These are phyloP conservation scores for Ceratocystis eucalypticola DNA, from an alignment of 2,329 filamentous ascomycete genomes.

Conservation along the genomic window DNA sequence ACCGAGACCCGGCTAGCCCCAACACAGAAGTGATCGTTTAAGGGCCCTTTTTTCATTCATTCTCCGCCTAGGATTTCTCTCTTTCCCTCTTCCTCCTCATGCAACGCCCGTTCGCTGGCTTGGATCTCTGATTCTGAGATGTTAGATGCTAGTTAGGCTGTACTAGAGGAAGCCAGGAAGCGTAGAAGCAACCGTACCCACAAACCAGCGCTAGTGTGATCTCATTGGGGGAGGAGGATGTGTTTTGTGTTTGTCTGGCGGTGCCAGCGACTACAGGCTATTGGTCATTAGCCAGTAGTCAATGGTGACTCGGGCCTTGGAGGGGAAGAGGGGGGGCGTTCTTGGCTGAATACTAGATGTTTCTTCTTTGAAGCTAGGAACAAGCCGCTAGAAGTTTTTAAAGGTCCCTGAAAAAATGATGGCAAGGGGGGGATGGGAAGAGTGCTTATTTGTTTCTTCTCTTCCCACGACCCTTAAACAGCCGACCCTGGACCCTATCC, in stretches of 20 bases:
- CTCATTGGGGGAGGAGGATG: too few relatives aligned
- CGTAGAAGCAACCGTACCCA: too few relatives aligned
- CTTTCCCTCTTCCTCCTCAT: too few relatives aligned
- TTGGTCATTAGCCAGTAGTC: not conserved
- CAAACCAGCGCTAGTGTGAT: too few relatives aligned
- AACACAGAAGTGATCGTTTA: not conserved
- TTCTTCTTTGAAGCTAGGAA: not conserved
- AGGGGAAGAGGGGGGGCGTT: not conserved
- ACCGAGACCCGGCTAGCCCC: not conserved
- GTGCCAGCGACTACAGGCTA: too few relatives aligned
- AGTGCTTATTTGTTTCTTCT: not conserved
- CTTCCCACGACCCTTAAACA: not conserved
- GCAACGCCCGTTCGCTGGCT: not conserved
- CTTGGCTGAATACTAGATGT: not conserved
- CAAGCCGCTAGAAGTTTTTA: not conserved
- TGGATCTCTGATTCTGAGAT: not conserved
- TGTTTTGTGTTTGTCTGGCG: too few relatives aligned
- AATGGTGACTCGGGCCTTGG: not conserved
- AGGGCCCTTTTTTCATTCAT: not conserved
- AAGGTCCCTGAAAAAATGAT: not conserved
- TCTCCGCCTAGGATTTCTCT: not conserved
- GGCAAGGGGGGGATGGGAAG: not conserved
- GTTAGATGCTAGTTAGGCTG: not conserved
- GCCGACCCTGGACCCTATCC: not conserved
- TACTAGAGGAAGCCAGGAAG: not conserved